A percentile compares a stretch with the other conserved stretches of the same genome.
phyloP scores from a whole-genome alignment of 1,284 basidiomycete genomes.

The Phlebopus sp. region DNA sequence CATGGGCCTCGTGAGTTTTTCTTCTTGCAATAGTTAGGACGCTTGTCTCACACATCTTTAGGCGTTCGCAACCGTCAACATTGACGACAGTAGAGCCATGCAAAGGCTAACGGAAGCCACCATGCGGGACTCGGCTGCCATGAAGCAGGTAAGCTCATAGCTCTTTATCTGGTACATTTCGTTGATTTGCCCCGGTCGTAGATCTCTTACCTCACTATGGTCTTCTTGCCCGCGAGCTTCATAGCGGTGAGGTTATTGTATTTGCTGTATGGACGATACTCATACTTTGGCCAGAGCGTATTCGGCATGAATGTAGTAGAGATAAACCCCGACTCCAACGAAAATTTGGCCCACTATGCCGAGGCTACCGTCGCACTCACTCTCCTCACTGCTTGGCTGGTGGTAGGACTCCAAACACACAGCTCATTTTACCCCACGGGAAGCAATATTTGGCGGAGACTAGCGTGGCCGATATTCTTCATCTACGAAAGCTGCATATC shows the following conservation, averaged over 20 bases:
- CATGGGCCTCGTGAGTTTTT: conserved; percentile 41
- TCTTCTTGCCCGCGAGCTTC: conserved; percentile 32
- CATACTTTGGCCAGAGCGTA: conserved; percentile 24
- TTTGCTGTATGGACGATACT: background rate
- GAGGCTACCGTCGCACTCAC: conserved; percentile 45
- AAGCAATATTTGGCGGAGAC: conserved; percentile 8
- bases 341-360: conserved; percentile 41
- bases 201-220: conserved; percentile 32
- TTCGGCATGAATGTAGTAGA: conserved; percentile 42
- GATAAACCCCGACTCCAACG: conserved; percentile 31
- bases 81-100: conserved; percentile 47
- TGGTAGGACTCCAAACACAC: conserved; percentile 31
- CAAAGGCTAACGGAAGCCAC: conserved; percentile 45
- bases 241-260: conserved; percentile 35
- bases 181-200: conserved; percentile 5
- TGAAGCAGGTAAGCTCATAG: conserved; percentile 38
- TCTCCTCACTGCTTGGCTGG: conserved; percentile 47
- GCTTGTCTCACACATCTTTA: conserved; percentile 19
- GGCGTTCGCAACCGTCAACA: conserved; percentile 50
- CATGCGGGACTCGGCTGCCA: conserved; percentile 46
- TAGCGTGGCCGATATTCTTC: conserved; percentile 21
- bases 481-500: background rate
- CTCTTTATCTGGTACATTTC: background rate
- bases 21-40: background rate
- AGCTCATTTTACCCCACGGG: conserved; percentile 23